Evolutionary conservation across 805 yeast genomes (phyloP), one percentile per base, ranked within the genome.

Genomic region (Teunomyces panamensis): DNA sequence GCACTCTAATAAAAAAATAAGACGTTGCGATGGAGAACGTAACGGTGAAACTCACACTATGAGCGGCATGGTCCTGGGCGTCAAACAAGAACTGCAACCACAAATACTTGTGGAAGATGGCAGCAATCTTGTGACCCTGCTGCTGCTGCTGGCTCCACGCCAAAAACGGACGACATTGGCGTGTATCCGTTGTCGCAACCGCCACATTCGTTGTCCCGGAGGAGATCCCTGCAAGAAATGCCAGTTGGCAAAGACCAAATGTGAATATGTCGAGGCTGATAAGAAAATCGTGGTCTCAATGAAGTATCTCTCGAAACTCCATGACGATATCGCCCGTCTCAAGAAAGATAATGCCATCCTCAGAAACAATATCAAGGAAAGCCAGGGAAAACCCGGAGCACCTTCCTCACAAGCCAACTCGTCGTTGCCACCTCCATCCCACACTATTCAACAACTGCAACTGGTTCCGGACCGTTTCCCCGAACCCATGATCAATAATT

Each of bases 181-280:
- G 5, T 86, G 92, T 61, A 77, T 79, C 2, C 67, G 88, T 39
- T 87, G 94, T 59, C 72, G 92, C 29, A 76, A 80, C 42, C 73
- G 89, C 45, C 94, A 87, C 63, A 80, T 84, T 37, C 79, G 85
- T 52, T 87, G 94, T 58, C 89, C 89, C 10, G 90, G 90, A 1
- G 89, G 88, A 1, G 79, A 83, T 42, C 89, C 90, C 0, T 87
- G 94, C 60, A 63, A 69, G 44, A 82, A 82, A 56, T 87, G 94
- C 59, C 64, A 63, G 10, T 60, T 73, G 43, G 79, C 85, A 11
- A 75, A 73, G 43, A 68, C 81, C 3, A 71, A 73, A 17, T 87
- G 94, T 67, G 89, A 84, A 56, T 87, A 85, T 54, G 75, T 79
- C 14, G 89, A 83, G 58, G 87, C 84, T 8, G 87, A 84, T 44